phyloP scores from a whole-genome alignment of 495 filamentous ascomycete species.

The Neurospora sp. region DNA sequence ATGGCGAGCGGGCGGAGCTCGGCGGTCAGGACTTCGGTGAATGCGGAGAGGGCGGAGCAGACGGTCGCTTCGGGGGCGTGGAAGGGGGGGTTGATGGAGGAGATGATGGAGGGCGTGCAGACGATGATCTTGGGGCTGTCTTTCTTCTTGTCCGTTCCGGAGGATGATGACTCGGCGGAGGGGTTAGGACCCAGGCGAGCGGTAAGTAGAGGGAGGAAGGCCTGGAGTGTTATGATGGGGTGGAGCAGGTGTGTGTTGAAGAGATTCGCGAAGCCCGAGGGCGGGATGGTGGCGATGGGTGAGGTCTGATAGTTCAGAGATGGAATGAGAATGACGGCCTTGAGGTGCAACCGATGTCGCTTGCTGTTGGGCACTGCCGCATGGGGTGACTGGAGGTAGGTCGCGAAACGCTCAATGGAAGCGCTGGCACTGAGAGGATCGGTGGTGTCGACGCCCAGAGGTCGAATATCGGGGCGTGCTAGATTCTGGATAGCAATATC shows the following conservation, averaged over 20 bases:
- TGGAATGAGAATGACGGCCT: constrained; percentile 69
- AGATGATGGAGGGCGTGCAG: constrained; percentile 75
- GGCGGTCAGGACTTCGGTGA: constrained; percentile 60
- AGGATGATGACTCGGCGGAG: background rate
- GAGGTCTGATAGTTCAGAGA: constrained; percentile 60
- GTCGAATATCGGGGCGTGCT: constrained; percentile 65
- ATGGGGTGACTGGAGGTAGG: constrained; percentile 61
- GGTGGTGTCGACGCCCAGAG: constrained; percentile 73
- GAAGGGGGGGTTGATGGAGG: constrained; percentile 72
- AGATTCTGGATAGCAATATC: constrained; percentile 69
- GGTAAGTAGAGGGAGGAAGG: constrained; percentile 74
- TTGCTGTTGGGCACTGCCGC: constrained; percentile 60
- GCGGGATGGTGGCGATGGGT: constrained; percentile 71
- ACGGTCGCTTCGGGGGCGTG: constrained; percentile 74
- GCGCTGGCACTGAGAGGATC: constrained; percentile 46
- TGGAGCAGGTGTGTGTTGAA: constrained; percentile 86
- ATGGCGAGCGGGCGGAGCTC: constrained; percentile 67
- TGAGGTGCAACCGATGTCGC: constrained; percentile 62
- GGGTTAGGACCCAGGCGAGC: constrained; percentile 32
- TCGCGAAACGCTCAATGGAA: constrained; percentile 54
- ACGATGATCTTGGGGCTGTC: constrained; percentile 55
- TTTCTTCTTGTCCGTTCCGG: background rate
- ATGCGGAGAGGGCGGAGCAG: constrained; percentile 68
- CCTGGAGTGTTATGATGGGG: constrained; percentile 78
- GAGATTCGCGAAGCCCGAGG: constrained; percentile 74